phyloP scores from a whole-genome alignment of 164 flowering plant genomes.

The Liquidambar formosana region DNA sequence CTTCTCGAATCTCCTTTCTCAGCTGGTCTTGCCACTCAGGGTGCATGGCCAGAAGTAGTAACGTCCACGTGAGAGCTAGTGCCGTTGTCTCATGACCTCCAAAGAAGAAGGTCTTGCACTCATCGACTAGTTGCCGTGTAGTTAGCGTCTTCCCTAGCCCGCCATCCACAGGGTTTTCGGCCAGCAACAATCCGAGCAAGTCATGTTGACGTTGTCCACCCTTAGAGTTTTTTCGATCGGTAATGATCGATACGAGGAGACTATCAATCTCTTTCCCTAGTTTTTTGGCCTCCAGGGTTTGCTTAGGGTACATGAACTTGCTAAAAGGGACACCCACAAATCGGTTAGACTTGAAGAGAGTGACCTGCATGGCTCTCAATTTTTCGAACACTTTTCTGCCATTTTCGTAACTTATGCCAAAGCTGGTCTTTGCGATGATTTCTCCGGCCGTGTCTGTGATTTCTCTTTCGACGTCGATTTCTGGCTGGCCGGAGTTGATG shows the following conservation, averaged over 20 bases:
- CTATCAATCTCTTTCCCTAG: slow-evolving; percentile 78
- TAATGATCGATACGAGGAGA: slow-evolving; percentile 59
- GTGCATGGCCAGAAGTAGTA: slow-evolving; percentile 58
- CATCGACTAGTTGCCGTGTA: slow-evolving; percentile 66
- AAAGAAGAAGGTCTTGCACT: slow-evolving; percentile 95
- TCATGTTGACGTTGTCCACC: slow-evolving; percentile 29
- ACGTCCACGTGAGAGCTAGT: slow-evolving; percentile 74
- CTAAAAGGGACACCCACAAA: slow-evolving; percentile 81
- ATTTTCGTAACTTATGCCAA: slow-evolving; percentile 50
- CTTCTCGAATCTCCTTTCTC: slow-evolving; percentile 71
- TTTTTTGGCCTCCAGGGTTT: slow-evolving; percentile 43
- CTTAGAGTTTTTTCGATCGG: slow-evolving; percentile 27
- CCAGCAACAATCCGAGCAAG: slow-evolving; percentile 58
- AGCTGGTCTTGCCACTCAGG: slow-evolving; percentile 72
- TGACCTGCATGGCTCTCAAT: slow-evolving; percentile 57
- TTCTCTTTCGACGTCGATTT: slow-evolving; percentile 67
- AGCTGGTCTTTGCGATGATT: slow-evolving; percentile 77
- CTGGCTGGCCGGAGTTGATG: slow-evolving; percentile 40
- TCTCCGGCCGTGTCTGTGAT: slow-evolving; percentile 57
- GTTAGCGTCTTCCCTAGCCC: slow-evolving; percentile 34
- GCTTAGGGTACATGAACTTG: slow-evolving; percentile 40
- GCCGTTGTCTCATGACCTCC: slow-evolving; percentile 92
- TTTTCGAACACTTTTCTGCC: slow-evolving; percentile 56
- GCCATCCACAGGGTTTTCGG: slow-evolving; percentile 26
- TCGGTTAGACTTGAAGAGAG: slow-evolving; percentile 61